Base-by-base conservation (phyloP, 2,329 filamentous ascomycete species). In the Metarhizium album region DNA sequence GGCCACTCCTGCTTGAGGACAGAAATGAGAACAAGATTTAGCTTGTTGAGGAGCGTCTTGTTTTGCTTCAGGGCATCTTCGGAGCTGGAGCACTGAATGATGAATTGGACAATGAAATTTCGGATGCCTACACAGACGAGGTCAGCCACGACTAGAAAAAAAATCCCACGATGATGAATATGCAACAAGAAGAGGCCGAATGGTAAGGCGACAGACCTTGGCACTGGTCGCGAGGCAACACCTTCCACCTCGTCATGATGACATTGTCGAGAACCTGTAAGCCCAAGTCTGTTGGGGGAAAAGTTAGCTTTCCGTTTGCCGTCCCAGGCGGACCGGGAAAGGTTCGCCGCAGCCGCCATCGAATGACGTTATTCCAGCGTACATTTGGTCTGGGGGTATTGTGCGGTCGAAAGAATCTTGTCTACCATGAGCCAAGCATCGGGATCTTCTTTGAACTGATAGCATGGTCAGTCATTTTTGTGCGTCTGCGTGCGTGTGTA, bases 1-100 rank as follows among this genome's bases (percentile, higher is more conserved):
- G 93, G 93, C 93, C 93, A 98, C 71, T 98, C 93, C 72, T 98
- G 93, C 78, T 98, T 98, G 64, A 98, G 76, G 56, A 98, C 91
- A 52, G 90, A 96, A 60, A 98, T 89, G 57, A 98, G 85, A 52
- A 97, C 91, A 62, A 98, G 80, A 65, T 98, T 98, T 55, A 98
- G 83, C 76, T 98, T 98, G 79, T 97, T 97, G 64, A 98, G 76
- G 53, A 98, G 82, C 33, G 90, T 90, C 64, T 87, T 86, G 70
- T 97, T 86, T 60, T 80, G 74, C 67, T 84, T 86, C 59, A 96
- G 76, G 57, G 84, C 85, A 64, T 97, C 91, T 69, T 97, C 91
- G 55, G 89, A 86, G 68, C 81, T 84, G 45, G 93, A 97, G 67
- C 84, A 87, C 67, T 95, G 84, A 66, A 98, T 91, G 69, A 98